Percentiles rank a stretch among this genome's conserved stretches.
These are phyloP conservation scores for Didymella lethalis DNA, from an alignment of 2,329 filamentous ascomycete species.

Conservation along the genomic window DNA sequence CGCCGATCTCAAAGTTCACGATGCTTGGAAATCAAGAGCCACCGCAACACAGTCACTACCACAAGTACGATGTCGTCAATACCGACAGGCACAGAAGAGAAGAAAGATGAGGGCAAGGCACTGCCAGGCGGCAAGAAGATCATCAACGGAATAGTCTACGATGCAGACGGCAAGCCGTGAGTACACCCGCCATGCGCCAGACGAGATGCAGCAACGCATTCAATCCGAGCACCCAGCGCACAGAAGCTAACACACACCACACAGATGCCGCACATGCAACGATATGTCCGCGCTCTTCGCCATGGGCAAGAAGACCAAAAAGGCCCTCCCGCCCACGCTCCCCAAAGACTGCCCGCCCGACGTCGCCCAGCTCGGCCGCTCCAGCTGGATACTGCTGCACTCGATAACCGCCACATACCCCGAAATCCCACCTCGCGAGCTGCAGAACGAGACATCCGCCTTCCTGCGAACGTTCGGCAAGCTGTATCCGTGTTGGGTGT, in stretches of 20 bases:
- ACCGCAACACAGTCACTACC: slow-evolving; percentile 3
- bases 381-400: slow-evolving; percentile 93
- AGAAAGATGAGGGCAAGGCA: slow-evolving; percentile 38
- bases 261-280: slow-evolving; percentile 75
- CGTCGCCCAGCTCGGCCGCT: slow-evolving; percentile 84
- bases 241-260: slow-evolving; percentile 1
- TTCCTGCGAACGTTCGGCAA: slow-evolving; percentile 85
- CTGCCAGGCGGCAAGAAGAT: slow-evolving; percentile 59
- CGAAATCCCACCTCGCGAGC: slow-evolving; percentile 66
- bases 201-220: slow-evolving; percentile 1
- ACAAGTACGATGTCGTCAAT: slow-evolving; percentile 34
- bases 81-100: slow-evolving; percentile 33
- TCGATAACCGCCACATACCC: slow-evolving; percentile 90
- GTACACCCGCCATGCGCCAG: slow-evolving; percentile 47
- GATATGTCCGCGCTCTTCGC: slow-evolving; percentile 67
- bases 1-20: slow-evolving; percentile 12
- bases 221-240: neutral
- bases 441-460: slow-evolving; percentile 77
- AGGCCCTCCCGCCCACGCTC: slow-evolving; percentile 32
- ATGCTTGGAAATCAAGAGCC: slow-evolving; percentile 33
- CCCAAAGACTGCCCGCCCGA: slow-evolving; percentile 84
- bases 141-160: slow-evolving; percentile 76
- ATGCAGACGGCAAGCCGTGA: slow-evolving; percentile 85
- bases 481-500: slow-evolving; percentile 95
- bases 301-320: slow-evolving; percentile 44